phyloP scores from a whole-genome alignment of 2,329 filamentous ascomycete species.

The Sarocladium brachiariae region DNA sequence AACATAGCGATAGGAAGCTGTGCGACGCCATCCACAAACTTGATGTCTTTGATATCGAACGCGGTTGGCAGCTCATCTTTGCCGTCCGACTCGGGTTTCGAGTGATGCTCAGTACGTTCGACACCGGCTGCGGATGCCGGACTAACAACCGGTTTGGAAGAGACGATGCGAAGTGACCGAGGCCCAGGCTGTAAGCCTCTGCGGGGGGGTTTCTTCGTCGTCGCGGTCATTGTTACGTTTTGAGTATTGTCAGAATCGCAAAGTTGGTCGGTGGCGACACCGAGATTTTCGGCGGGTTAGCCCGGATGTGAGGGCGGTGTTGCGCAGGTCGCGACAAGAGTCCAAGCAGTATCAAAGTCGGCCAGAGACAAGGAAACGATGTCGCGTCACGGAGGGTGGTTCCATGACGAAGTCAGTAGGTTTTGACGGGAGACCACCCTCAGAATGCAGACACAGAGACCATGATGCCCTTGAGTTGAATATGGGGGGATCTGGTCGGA shows the following conservation, averaged over 20 bases:
- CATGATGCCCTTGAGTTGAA: slow-evolving; percentile 9
- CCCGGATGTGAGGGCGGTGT: not conserved
- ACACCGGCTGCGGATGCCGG: not conserved
- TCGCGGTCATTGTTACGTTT: not conserved
- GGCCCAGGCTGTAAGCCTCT: not conserved
- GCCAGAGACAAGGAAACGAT: not conserved
- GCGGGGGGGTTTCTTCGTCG: not conserved
- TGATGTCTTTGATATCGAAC: slow-evolving; percentile 25
- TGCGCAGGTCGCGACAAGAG: not conserved
- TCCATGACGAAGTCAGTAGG: slow-evolving; percentile 42
- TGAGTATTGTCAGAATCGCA: not conserved
- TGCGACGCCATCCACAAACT: slow-evolving; percentile 32
- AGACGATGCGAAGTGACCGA: not conserved
- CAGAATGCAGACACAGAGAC: slow-evolving; percentile 38
- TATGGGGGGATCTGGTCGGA: not conserved
- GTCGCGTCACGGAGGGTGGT: slow-evolving; percentile 43
- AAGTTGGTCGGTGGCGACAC: slow-evolving; percentile 3
- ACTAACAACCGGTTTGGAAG: too few relatives aligned
- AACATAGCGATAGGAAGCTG: slow-evolving; percentile 36
- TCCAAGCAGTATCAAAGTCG: not conserved
- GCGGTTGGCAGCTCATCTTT: slow-evolving; percentile 14
- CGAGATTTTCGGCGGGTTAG: slow-evolving; percentile 7
- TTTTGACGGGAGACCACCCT: slow-evolving; percentile 40
- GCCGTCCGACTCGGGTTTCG: not conserved
- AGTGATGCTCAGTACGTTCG: not conserved